Conservation (phyloP, 106 monocot species). For the Phalaenopsis aphrodite region DNA sequence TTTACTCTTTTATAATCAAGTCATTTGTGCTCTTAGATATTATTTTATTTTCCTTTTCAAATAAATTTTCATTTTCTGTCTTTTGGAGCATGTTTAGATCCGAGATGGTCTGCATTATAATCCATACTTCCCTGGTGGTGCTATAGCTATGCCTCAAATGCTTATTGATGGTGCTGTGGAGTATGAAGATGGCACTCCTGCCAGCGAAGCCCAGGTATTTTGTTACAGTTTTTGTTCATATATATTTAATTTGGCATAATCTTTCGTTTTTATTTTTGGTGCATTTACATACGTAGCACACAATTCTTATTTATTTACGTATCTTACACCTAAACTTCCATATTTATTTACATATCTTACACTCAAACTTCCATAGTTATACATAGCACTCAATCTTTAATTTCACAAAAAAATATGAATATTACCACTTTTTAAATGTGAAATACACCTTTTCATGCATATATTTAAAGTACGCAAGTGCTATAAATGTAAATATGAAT, state of each 20-base stretch:
- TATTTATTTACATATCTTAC: too few relatives aligned
- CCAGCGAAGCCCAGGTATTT: slow-evolving; percentile 89
- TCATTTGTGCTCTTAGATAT: background rate
- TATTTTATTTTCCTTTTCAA: background rate
- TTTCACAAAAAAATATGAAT: too few relatives aligned
- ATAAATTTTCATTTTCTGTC: background rate
- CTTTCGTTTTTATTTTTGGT: too few relatives aligned
- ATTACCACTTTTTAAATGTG: too few relatives aligned
- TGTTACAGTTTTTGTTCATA: background rate
- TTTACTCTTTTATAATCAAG: background rate
- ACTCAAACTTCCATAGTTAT: too few relatives aligned
- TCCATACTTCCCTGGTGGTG: slow-evolving; percentile 96
- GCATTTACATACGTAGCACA: too few relatives aligned
- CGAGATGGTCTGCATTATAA: slow-evolving; percentile 87
- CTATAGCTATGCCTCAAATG: slow-evolving; percentile 98
- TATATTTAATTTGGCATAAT: background rate
- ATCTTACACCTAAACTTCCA: too few relatives aligned
- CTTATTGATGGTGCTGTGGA: slow-evolving; percentile 92
- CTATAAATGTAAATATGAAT: too few relatives aligned
- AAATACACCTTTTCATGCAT: too few relatives aligned
- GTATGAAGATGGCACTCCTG: slow-evolving; percentile 95
- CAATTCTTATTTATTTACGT: too few relatives aligned
- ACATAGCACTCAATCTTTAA: too few relatives aligned
- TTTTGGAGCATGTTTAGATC: slow-evolving; percentile 34
- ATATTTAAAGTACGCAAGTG: too few relatives aligned